Percentiles rank a stretch among this genome's conserved stretches.
phyloP scores from a whole-genome alignment of 176 grass and related monocot genomes.

The Hordeum vulgare region DNA sequence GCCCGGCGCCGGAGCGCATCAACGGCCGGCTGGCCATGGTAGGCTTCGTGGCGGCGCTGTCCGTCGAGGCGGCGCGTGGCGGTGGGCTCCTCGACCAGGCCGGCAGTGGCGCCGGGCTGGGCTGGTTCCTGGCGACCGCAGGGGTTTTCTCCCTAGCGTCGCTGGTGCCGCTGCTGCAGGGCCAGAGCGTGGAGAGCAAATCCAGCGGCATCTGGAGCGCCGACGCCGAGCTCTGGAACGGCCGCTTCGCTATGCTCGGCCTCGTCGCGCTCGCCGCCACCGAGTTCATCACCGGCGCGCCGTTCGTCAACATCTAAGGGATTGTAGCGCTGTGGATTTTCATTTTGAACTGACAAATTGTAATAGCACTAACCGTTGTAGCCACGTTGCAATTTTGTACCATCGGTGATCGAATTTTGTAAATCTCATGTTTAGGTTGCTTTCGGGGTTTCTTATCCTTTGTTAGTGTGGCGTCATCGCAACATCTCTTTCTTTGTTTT shows the following conservation, averaged over 20 bases:
- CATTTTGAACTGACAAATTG: background rate
- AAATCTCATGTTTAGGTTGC: background rate
- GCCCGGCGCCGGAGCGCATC: conserved; percentile 64
- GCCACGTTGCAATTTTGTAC: background rate
- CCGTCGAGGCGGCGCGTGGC: conserved; percentile 46
- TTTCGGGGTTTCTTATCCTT: too few relatives aligned
- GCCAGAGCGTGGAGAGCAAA: conserved; percentile 37
- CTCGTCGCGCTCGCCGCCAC: conserved; percentile 75
- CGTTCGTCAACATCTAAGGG: conserved; percentile 33
- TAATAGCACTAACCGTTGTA: background rate
- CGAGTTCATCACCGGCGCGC: conserved; percentile 72
- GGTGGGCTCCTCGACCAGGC: conserved; percentile 36
- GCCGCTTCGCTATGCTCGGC: conserved; percentile 75
- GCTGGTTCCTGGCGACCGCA: conserved; percentile 37
- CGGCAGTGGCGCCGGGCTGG: conserved; percentile 25
- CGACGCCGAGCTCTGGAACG: conserved; percentile 87
- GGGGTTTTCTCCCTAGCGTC: conserved; percentile 54
- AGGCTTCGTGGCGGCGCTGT: conserved; percentile 52
- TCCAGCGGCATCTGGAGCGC: conserved; percentile 27
- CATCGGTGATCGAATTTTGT: background rate
- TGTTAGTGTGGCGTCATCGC: too few relatives aligned
- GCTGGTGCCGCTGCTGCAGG: conserved; percentile 58
- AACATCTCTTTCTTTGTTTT: too few relatives aligned
- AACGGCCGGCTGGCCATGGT: conserved; percentile 70
- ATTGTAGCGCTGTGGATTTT: background rate